Evolutionary conservation across 2,329 filamentous ascomycete genomes (phyloP), one percentile per base, ranked within the genome.

Genomic region (Aureobasidium pullulans): DNA sequence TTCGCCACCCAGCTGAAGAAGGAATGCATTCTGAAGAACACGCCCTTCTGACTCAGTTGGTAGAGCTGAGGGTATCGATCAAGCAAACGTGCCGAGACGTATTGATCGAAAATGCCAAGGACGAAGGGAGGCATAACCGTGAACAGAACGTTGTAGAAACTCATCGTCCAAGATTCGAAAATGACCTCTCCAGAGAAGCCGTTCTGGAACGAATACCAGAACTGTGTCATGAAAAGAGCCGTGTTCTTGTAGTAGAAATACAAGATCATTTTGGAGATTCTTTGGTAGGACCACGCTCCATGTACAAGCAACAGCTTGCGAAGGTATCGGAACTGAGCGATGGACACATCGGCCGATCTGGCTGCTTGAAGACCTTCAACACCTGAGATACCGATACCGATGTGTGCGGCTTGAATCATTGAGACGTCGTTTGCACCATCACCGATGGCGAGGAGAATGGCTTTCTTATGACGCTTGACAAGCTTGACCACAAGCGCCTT

Each of bases 221-320:
- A 99, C 72, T 99, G 95, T 62, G 95, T 99, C 88, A 99, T 92
- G 76, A 97, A 99, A 62, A 99, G 80, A 19, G 92, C 88, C 66
- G 97, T 96, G 76, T 99, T 99, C 81, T 99, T 99, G 81, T 99
- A 99, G 74, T 97, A 99, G 6, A 94, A 97, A 76, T 96, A 99
- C 63, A 99, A 75, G 68, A 99, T 97, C 61, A 96, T 91, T 77
- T 96, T 96, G 81, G 89, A 93, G 71, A 99, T 88, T 61, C 94
- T 88, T 72, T 96, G 93, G 71, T 99, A 99, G 71, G 90, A 96
- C 94, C 94, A 99, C 6, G 92, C 87, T 28, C 94, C 94, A 70
- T 99, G 94, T 10, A 99, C 94, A 29, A 99, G 82, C 31, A 97
- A 82, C 58, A 99, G 79, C 76, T 99, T 99, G 65, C 91, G 88